Conservation (phyloP, 495 filamentous ascomycete species). For the Hypoxylon crocopeplum region DNA sequence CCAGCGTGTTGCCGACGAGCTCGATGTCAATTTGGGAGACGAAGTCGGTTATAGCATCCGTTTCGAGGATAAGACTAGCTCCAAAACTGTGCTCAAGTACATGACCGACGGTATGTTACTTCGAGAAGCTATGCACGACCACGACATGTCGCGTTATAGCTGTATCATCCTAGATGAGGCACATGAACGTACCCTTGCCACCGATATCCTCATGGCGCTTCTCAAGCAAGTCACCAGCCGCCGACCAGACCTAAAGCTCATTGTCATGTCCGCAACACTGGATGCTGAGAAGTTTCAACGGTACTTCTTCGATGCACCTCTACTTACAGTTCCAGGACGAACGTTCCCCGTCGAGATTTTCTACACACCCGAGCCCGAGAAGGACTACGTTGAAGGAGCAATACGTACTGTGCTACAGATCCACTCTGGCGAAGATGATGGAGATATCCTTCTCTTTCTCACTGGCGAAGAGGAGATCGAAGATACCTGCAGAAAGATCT, state of each 20-base stretch:
- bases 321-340: slow-evolving; percentile 92
- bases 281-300: slow-evolving; percentile 97
- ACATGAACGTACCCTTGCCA: slow-evolving; percentile 94
- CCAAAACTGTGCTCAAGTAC: slow-evolving; percentile 95
- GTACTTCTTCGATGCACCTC: slow-evolving; percentile 95
- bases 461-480: slow-evolving; percentile 99
- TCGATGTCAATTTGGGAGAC: slow-evolving; percentile 92
- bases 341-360: slow-evolving; percentile 98
- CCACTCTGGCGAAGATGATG: slow-evolving; percentile 88
- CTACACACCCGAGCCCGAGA: slow-evolving; percentile 95
- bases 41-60: slow-evolving; percentile 99
- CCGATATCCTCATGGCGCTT: slow-evolving; percentile 94
- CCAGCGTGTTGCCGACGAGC: slow-evolving; percentile 95
- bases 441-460: slow-evolving; percentile 94
- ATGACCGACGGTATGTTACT: slow-evolving; percentile 99
- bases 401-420: slow-evolving; percentile 95
- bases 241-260: slow-evolving; percentile 88
- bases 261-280: slow-evolving; percentile 97
- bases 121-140: slow-evolving; percentile 97
- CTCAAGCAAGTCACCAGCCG: slow-evolving; percentile 83
- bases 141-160: slow-evolving; percentile 88
- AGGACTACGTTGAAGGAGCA: slow-evolving; percentile 95
- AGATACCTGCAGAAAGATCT: slow-evolving; percentile 90
- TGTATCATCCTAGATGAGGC: slow-evolving; percentile 99
- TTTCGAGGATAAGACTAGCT: slow-evolving; percentile 93